phyloP scores from a whole-genome alignment of 2,329 filamentous ascomycete genomes.

The Arthrobotrys conoides region DNA sequence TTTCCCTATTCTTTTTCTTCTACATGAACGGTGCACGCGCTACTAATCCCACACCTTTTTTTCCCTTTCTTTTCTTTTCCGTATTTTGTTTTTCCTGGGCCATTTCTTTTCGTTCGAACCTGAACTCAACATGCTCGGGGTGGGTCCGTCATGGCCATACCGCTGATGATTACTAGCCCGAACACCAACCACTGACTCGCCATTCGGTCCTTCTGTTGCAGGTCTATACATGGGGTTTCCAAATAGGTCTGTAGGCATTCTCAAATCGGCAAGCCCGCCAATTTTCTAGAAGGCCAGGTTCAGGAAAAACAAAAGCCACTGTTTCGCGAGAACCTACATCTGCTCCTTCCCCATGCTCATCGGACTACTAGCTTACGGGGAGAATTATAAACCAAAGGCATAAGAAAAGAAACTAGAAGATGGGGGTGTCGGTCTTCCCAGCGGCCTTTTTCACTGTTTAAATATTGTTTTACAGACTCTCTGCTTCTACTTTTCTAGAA shows the following conservation, averaged over 20 bases:
- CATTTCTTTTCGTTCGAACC: constrained; percentile 11
- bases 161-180: constrained; percentile 44
- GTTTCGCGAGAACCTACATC: constrained; percentile 57
- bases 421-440: constrained; percentile 46
- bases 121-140: constrained; percentile 26
- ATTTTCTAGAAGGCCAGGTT: constrained; percentile 52
- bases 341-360: constrained; percentile 59
- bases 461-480: constrained; percentile 54
- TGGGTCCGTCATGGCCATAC: constrained; percentile 29
- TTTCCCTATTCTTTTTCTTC: constrained; percentile 34
- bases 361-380: constrained; percentile 43
- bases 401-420: constrained; percentile 40
- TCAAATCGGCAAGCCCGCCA: constrained; percentile 60
- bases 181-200: constrained; percentile 53
- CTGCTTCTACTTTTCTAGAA: constrained; percentile 53
- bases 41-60: constrained; percentile 4
- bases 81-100: constrained; percentile 2
- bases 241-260: constrained; percentile 50
- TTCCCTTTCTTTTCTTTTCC: constrained; percentile 10
- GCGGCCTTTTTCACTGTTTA: constrained; percentile 52
- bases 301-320: constrained; percentile 55
- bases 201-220: constrained; percentile 46
- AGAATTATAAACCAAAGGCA: constrained; percentile 52
- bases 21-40: neutral
- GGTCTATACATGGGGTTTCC: constrained; percentile 58